Base-by-base conservation (phyloP, 345 rosid species). In the Psidium guajava region DNA sequence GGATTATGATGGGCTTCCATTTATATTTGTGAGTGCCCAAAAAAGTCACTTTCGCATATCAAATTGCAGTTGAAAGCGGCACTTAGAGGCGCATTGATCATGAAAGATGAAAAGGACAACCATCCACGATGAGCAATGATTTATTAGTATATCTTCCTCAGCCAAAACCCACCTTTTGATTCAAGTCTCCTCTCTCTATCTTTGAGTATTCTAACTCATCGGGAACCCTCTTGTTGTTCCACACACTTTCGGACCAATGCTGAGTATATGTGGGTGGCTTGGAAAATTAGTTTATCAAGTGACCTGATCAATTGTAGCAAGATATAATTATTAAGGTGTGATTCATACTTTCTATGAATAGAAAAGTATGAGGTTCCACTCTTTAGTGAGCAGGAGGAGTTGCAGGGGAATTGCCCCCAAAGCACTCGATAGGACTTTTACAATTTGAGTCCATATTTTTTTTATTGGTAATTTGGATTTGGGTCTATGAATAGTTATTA, bases 31-130 rank as follows among this genome's bases (percentile, higher is more conserved):
- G 80, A 14, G 80, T 69, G 80, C 80, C 25, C 80, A 50, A 36
- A 69, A 69, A 69, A 69, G 80, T 36, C 47, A 32, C 80, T 69
- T 69, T 69, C 36, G 80, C 80, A 69, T 69, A 69, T 69, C 80
- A 69, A 69, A 69, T 69, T 69, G 47, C 24, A 36, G 36, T 32
- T 69, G 47, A 69, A 69, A 69, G 80, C 47, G 80, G 47, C 80
- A 69, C 47, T 69, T 64, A 64, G 44, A 16, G 44, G 75, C 75
- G 75, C 44, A 64, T 32, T 32, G 75, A 64, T 21, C 47, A 18
- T 69, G 80, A 69, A 69, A 42, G 80, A 69, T 69, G 20, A 69
- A 64, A 69, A 69, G 80, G 47, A 69, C 80, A 69, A 69, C 32
- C 8, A 47, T 36, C 47, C 80, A 36, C 80, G 80, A 69, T 69